These are phyloP conservation scores for Aspergillus pseudotamarii DNA, from an alignment of 2,329 filamentous ascomycete genomes.

Conservation along the genomic window DNA sequence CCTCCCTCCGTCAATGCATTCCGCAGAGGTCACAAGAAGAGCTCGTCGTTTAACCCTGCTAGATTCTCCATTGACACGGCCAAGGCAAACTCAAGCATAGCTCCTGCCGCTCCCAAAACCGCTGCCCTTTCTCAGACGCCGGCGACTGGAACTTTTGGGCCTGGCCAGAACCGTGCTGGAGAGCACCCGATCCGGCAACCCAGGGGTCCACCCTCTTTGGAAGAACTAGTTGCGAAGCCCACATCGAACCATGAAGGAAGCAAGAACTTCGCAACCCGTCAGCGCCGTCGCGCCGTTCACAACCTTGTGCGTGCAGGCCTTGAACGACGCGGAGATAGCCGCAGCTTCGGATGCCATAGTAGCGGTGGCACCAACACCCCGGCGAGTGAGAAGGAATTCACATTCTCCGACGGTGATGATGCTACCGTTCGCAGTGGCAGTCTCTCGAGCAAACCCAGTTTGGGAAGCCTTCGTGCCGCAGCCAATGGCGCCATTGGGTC, in stretches of 20 bases:
- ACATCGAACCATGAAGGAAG: conserved; percentile 93
- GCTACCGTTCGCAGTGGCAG: conserved; percentile 76
- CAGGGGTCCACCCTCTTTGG: conserved; percentile 84
- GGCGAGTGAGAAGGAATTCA: conserved; percentile 76
- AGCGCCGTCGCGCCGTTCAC: conserved; percentile 87
- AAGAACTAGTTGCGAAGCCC: conserved; percentile 86
- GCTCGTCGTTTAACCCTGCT: conserved; percentile 67
- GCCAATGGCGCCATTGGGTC: conserved; percentile 86
- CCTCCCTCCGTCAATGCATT: conserved; percentile 89
- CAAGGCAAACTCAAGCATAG: conserved; percentile 56
- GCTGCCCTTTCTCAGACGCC: conserved; percentile 79
- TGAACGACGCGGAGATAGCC: conserved; percentile 74
- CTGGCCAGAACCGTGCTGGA: conserved; percentile 87
- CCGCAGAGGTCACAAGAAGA: conserved; percentile 92
- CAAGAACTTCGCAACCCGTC: conserved; percentile 93
- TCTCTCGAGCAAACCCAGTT: conserved; percentile 73
- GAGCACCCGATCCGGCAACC: conserved; percentile 94
- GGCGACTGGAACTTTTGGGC: conserved; percentile 82
- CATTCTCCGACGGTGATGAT: conserved; percentile 75
- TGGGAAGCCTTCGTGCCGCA: conserved; percentile 74
- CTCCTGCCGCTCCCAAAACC: conserved; percentile 70
- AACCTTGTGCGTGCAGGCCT: conserved; percentile 89
- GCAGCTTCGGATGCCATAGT: conserved; percentile 66
- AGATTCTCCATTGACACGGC: conserved; percentile 48
- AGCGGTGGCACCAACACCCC: conserved; percentile 80